Conservation (phyloP, 306 rosid species). For the Casuarina glauca region DNA sequence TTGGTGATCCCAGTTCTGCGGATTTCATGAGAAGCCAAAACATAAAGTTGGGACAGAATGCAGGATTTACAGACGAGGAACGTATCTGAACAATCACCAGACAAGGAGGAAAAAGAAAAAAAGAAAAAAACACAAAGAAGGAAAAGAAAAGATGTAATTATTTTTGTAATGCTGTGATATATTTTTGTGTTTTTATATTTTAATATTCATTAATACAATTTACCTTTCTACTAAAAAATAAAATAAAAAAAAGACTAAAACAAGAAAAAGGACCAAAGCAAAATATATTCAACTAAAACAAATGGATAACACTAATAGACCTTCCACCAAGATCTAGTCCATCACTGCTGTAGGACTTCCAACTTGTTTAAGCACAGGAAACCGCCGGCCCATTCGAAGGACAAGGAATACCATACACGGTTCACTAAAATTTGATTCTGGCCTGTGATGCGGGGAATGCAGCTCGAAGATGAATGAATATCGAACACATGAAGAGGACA, state of each 20-base stretch:
- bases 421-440: conserved; percentile 15
- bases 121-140: not conserved
- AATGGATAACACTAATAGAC: not conserved
- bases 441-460: not conserved
- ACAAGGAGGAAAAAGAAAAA: not conserved
- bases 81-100: not conserved
- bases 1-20: conserved; percentile 48
- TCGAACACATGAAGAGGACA: conserved; percentile 47
- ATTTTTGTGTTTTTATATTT: no score
- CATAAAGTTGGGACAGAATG: not conserved
- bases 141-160: no score
- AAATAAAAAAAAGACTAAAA: no score
- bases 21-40: conserved; percentile 34
- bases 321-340: not conserved
- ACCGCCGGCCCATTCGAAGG: not conserved
- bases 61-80: not conserved
- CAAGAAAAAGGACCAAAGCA: not conserved
- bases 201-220: no score
- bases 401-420: conserved; percentile 1
- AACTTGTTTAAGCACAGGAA: not conserved
- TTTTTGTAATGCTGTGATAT: no score
- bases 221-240: no score
- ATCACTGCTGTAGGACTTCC: not conserved
- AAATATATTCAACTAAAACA: not conserved
- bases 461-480: conserved; percentile 42